Evolutionary conservation across 768 basidiomycete species (phyloP).

Genomic region (Auricularia heimuer): DNA sequence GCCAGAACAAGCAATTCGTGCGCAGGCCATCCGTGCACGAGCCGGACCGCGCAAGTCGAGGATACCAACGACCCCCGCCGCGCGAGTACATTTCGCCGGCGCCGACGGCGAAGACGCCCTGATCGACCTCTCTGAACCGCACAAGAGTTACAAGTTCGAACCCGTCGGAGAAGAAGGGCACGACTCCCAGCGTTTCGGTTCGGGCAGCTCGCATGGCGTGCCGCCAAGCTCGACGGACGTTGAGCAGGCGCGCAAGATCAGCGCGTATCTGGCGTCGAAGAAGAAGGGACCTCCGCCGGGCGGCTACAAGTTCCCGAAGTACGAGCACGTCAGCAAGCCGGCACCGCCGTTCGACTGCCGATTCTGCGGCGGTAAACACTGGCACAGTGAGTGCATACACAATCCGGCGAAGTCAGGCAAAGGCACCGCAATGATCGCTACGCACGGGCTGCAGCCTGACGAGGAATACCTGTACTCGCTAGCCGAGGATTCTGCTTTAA

Average conservation of each 20-base stretch:
- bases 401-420: not conserved
- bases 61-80: not conserved
- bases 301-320: not conserved
- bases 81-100: not conserved
- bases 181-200: not conserved
- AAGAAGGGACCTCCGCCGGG: not conserved
- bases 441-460: not conserved
- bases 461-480: not conserved
- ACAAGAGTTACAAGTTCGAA: not conserved
- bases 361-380: not conserved
- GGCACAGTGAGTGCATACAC: not conserved
- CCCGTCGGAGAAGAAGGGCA: not conserved
- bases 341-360: not conserved
- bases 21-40: not conserved
- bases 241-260: not conserved
- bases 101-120: too few relatives aligned
- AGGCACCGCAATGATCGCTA: not conserved
- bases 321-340: not conserved
- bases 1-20: not conserved
- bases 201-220: not conserved
- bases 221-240: not conserved
- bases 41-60: not conserved
- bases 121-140: not conserved
- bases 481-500: not conserved
- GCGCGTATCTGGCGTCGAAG: not conserved